Evolutionary conservation across 805 yeast genomes (phyloP).

Genomic region (Schizosaccharomyces cryophilus): DNA sequence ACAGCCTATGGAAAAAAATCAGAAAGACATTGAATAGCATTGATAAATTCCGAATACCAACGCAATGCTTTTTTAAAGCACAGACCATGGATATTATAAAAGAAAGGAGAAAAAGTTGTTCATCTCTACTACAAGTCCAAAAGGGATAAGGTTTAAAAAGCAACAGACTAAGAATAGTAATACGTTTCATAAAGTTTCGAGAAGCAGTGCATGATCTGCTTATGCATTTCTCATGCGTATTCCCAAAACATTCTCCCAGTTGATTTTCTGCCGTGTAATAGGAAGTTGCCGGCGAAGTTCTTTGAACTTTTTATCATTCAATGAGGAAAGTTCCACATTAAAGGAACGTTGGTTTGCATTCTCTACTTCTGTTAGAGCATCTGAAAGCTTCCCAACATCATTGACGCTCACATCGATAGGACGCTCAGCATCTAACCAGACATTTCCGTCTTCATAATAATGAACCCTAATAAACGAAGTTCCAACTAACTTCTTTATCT

Average conservation of each 20-base stretch:
- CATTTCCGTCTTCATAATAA: slow-evolving; percentile 91
- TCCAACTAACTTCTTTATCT: slow-evolving; percentile 23
- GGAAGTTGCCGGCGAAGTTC: slow-evolving; percentile 75
- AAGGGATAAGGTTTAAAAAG: too few relatives aligned
- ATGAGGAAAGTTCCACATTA: slow-evolving; percentile 35
- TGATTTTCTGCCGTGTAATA: slow-evolving; percentile 67
- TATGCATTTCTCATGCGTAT: neutral
- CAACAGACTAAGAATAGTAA: too few relatives aligned
- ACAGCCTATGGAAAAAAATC: too few relatives aligned
- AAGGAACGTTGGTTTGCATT: slow-evolving; percentile 32
- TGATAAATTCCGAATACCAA: too few relatives aligned
- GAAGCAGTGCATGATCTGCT: neutral
- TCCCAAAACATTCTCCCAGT: slow-evolving; percentile 53
- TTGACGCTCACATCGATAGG: slow-evolving; percentile 8
- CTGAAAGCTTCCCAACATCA: slow-evolving; percentile 15
- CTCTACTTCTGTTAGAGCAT: slow-evolving; percentile 32
- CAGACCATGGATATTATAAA: too few relatives aligned
- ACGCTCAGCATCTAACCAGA: slow-evolving; percentile 34
- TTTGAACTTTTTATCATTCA: slow-evolving; percentile 67
- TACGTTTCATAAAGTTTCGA: too few relatives aligned
- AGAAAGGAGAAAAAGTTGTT: too few relatives aligned
- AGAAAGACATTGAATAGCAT: too few relatives aligned
- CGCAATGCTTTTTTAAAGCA: too few relatives aligned
- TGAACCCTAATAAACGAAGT: slow-evolving; percentile 47
- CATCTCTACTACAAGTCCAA: too few relatives aligned